Evolutionary conservation across 345 rosid species (phyloP).

Genomic region (Rhizophora mangle): DNA sequence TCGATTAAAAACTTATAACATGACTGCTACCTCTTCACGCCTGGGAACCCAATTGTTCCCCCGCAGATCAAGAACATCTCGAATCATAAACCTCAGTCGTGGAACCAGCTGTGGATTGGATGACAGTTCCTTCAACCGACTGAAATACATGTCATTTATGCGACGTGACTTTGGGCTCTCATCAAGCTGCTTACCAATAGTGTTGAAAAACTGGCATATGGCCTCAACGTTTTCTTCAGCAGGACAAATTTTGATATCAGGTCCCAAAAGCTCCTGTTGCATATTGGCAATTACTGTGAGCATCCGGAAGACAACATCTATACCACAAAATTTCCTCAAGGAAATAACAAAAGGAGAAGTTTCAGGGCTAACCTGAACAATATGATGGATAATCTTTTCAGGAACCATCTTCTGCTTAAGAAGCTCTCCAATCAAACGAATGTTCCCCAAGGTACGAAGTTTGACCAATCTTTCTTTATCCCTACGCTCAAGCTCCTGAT

Average conservation of each 20-base stretch:
- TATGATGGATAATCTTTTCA: constrained; percentile 89
- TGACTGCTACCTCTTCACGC: constrained; percentile 73
- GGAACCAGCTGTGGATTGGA: constrained; percentile 58
- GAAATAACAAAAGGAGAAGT: not conserved
- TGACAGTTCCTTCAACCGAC: constrained; percentile 59
- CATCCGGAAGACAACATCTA: not conserved
- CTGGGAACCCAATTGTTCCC: constrained; percentile 82
- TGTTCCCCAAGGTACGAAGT: constrained; percentile 86
- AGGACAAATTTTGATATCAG: constrained; percentile 58
- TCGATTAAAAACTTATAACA: not conserved
- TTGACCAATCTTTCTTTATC: constrained; percentile 80
- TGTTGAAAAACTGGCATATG: constrained; percentile 76
- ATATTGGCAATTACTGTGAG: constrained; percentile 3
- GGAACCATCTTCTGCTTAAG: constrained; percentile 95
- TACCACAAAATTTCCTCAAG: not conserved
- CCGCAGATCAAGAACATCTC: constrained; percentile 79
- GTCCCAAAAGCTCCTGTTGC: constrained; percentile 80
- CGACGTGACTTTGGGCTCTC: constrained; percentile 61
- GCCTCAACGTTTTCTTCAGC: constrained; percentile 92
- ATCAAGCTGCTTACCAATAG: constrained; percentile 91
- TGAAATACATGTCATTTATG: constrained; percentile 62
- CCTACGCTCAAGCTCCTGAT: constrained; percentile 73
- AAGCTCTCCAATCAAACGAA: constrained; percentile 91
- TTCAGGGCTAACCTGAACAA: constrained; percentile 53
- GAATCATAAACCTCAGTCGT: constrained; percentile 75